phyloP scores from a whole-genome alignment of 2,329 filamentous ascomycete species.

The Chaetomiaceae sp. region DNA sequence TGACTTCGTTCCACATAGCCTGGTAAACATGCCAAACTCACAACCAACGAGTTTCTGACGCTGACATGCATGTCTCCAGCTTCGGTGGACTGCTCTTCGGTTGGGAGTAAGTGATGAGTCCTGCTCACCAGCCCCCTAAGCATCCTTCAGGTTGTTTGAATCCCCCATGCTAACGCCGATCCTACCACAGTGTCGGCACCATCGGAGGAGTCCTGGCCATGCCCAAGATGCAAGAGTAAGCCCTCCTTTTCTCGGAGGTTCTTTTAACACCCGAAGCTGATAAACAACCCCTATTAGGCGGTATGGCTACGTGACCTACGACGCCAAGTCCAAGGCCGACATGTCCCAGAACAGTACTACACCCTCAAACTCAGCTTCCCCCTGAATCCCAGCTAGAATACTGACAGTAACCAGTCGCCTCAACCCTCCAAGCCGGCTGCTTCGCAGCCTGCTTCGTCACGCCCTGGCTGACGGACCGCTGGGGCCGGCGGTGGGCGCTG shows the following conservation, averaged over 20 bases:
- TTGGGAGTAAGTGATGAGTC: not conserved
- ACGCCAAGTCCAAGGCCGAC: not conserved
- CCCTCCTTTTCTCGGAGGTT: not conserved
- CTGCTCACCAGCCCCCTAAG: not conserved
- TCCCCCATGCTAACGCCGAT: not conserved
- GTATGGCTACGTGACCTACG: not conserved
- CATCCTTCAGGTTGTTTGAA: not conserved
- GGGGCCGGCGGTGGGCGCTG: not conserved
- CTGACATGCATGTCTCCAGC: not conserved
- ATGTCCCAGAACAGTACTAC: not conserved
- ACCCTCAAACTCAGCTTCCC: no score
- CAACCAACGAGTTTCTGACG: not conserved
- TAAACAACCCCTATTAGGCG: not conserved
- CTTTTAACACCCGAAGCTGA: not conserved
- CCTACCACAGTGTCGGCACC: not conserved
- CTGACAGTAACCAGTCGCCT: not conserved
- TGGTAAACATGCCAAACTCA: not conserved
- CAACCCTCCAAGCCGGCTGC: not conserved
- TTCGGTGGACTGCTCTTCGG: not conserved
- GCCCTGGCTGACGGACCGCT: not conserved
- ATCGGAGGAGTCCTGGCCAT: not conserved
- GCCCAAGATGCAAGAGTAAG: not conserved
- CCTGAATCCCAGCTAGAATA: no score
- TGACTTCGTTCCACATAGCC: not conserved
- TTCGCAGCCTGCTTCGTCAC: not conserved